Evolutionary conservation across 2,329 filamentous ascomycete genomes (phyloP), one percentile per base, ranked within the genome.

Genomic region (Xylariaceae sp.): DNA sequence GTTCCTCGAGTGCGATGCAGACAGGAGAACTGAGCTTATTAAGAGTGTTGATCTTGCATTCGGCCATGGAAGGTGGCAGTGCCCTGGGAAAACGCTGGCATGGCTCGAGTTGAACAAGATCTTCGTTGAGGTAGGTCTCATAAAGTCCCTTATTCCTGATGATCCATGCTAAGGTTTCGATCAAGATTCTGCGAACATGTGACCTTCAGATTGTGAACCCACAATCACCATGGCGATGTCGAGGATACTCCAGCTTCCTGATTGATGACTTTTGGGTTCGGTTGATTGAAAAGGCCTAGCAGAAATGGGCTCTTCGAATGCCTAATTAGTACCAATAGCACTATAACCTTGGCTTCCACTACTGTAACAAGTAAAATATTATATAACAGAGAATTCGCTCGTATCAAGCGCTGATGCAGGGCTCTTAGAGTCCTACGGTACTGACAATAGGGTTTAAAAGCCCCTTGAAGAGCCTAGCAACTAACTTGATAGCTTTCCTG

Each of bases 41-140:
- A 64, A 39, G 39, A 60, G 28, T 21, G 26, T 68, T n/a, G 67
- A 69, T 21, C 58, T 69, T 16, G 61, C 52, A n/a, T 69, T 69
- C 19, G 64, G 65, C 1, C 46, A 66, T 21, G 67, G 66, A 7
- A 61, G 65, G 23, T 69, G 65, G 63, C 53, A 62, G 26, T 69
- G 67, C 39, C 61, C 61, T 0, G 67, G 67, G 2, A 65, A 67
- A 50, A 65, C 57, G 3, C 37, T 69, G n/a, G 67, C 65, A 6
- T 63, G 58, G 63, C 28, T 68, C 3, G 65, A 67, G 49, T 49
- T 69, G 12, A 67, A 68, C 36, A 69, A 69, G 53, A 41, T 62
- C 16, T 57, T 62, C 14, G 56, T 62, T 14, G 60, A 62, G 53
- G 60, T 56, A 39, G 21, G 48, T 44, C 9, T 52, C 9, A 19